Base-by-base conservation (phyloP, 768 basidiomycete species). In the Termitomyces sp. region DNA sequence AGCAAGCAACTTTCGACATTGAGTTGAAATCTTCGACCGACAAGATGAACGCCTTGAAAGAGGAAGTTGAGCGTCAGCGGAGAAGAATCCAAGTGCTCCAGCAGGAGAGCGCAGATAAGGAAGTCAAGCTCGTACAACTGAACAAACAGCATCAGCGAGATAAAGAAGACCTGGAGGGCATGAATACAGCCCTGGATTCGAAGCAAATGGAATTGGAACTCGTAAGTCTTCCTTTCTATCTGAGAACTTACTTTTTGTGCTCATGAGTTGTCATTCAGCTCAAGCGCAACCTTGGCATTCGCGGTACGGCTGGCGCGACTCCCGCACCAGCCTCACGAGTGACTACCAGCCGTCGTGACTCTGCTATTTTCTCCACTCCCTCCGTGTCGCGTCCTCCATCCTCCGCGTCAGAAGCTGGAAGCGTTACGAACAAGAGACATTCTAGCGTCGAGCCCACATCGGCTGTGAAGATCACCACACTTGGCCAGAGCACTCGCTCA, bases 141-240 rank as follows among this genome's bases (percentile, higher is more conserved):
- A 80, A 79, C 61, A 91, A 90, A 73, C 79, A 87, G 66, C 77
- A 89, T 73, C 79, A 87, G 65, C 77, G 82, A 41, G 82, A 88
- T 61, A 86, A 88, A 70, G 88, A 94, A 46, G 94, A 96, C 71
- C 70, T 89, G 23, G 72, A 82, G 50, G 89, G 91, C n/a, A 73
- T 96, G 65, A 95, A 96, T 66, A 93, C 95, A 38, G 95, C 94
- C 0, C 73, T 97, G 56, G 93, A 95, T 71, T 87, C 93, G 28
- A 97, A 97, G 73, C 95, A 97, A 67, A 93, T 95, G 70, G 95
- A 96, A 70, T 75, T 97, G 41, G 93, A 96, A 69, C 69, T 95
- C 71, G 95, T 97, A 84, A 79, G 57, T 66, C 43, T 14, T 41
- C 33, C 52, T 63, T 35, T 46, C 53, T 33, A 53, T 46, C 56